A percentile compares a stretch with the other conserved stretches of the same genome.
Conservation (phyloP, 2,329 filamentous ascomycete species). For the Fusarium dlaminii region DNA sequence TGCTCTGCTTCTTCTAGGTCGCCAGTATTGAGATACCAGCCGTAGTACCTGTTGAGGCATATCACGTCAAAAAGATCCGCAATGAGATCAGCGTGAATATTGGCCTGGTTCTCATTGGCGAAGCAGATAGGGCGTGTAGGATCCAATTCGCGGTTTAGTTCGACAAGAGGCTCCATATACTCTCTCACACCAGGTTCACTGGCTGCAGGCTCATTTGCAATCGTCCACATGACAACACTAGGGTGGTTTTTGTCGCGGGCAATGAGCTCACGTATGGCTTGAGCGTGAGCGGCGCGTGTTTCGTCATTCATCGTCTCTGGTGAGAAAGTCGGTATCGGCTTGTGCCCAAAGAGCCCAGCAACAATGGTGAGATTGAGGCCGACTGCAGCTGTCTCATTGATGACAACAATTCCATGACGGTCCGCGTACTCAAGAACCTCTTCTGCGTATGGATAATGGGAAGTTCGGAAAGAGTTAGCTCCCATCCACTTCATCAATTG, state of each 20-base stretch:
- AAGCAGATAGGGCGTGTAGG: neutral
- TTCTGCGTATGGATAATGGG: neutral
- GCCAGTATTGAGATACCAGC: neutral
- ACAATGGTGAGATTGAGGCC: neutral
- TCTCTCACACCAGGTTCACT: neutral
- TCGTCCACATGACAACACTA: neutral
- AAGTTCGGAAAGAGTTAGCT: neutral
- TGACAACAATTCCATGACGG: neutral
- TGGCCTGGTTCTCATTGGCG: neutral
- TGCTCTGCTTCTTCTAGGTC: neutral
- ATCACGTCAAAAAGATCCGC: neutral
- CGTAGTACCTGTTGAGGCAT: neutral
- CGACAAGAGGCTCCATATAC: neutral
- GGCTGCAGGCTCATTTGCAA: neutral
- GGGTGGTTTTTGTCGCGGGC: neutral
- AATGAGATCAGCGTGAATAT: neutral
- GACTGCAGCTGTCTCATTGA: neutral
- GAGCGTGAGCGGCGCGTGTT: neutral
- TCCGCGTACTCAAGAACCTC: neutral
- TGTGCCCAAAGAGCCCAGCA: neutral
- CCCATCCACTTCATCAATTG: neutral
- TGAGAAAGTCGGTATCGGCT: neutral
- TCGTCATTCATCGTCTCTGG: neutral
- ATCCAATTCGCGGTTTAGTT: neutral
- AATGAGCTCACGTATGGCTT: neutral